Evolutionary conservation across 192 early-diverging fungal genomes (phyloP).

Genomic region (Dissophora globulifera): DNA sequence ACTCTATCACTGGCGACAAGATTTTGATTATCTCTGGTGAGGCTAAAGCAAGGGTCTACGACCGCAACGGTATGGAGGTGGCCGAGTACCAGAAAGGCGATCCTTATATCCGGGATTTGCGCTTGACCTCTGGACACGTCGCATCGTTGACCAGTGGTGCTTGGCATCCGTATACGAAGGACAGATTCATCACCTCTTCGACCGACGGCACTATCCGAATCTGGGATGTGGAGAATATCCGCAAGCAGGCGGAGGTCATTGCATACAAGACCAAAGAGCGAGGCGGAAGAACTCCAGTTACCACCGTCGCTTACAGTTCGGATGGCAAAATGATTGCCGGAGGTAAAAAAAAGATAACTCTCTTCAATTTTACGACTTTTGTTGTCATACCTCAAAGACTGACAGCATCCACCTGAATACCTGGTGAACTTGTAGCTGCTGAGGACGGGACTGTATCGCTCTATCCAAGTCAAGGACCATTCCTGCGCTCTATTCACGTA

Average conservation of each 20-base stretch:
- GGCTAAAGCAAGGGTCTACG: slow-evolving; percentile 78
- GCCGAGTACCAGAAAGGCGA: slow-evolving; percentile 89
- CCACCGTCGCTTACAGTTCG: slow-evolving; percentile 73
- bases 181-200: slow-evolving; percentile 80
- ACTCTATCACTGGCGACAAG: slow-evolving; percentile 75
- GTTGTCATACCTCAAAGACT: background rate
- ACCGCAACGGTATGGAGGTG: slow-evolving; percentile 79
- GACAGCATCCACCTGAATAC: background rate
- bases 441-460: slow-evolving; percentile 82
- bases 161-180: slow-evolving; percentile 81
- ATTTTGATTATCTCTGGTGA: slow-evolving; percentile 84
- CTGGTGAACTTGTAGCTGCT: slow-evolving; percentile 56
- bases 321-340: slow-evolving; percentile 80
- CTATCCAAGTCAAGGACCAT: slow-evolving; percentile 76
- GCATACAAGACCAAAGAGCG: slow-evolving; percentile 77
- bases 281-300: slow-evolving; percentile 76
- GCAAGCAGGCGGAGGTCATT: slow-evolving; percentile 81
- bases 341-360: too few species aligned
- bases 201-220: slow-evolving; percentile 85
- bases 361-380: background rate
- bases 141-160: slow-evolving; percentile 77
- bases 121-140: slow-evolving; percentile 80
- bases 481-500: slow-evolving; percentile 72
- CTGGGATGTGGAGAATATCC: slow-evolving; percentile 84
- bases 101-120: slow-evolving; percentile 90